Evolutionary conservation across 2,329 filamentous ascomycete genomes (phyloP), one percentile per base, ranked within the genome.

Genomic region (Cordyceps sp.): DNA sequence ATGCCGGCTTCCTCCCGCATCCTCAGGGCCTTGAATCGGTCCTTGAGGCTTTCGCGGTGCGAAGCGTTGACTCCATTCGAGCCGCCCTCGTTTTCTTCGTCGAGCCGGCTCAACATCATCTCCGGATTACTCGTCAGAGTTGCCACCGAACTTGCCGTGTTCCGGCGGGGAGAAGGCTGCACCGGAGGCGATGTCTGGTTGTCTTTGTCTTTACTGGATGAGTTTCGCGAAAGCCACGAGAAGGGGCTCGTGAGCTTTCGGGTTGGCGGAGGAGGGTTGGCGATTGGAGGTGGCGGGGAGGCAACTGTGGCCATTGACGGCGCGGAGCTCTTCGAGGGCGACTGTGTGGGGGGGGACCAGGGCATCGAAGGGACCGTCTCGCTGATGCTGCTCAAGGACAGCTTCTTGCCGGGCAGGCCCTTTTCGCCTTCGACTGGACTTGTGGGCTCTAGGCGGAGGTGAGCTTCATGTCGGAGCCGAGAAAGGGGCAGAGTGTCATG

Each of bases 181-280:
- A 45, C 45, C 25, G 78, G 66, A 6, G 69, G 66, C 10, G 73
- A 66, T 32, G 70, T 65, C 26, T 61, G 51, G 15, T 49, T 45
- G 8, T 72, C 64, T 40, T 67, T 66, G 4, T 64, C 60, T 45
- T 75, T 75, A 32, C 57, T 60, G 23, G 66, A 64, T 10, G 73
- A 70, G 50, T 66, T 77, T 42, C 83, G 65, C 21, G 82, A 83
- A 25, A 92, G 66, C 76, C 82, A 88, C 25, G 82, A 73, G 45
- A 93, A 92, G n/a, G 80, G 83, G 42, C 82, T 83, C 8, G 82
- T 86, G 34, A 92, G 69, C 52, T 90, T 93, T 47, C 84, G 66
- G 37, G 67, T 42, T 10, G 61, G 56, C 3, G 62, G 56, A 15
- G 48, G 43, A 16, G 48, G 37, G 4, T 32, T 21, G 21, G 26